A percentile compares a stretch with the other conserved stretches of the same genome.
Conservation (phyloP, 129 eudicot species). For the Artemisia argyi region DNA sequence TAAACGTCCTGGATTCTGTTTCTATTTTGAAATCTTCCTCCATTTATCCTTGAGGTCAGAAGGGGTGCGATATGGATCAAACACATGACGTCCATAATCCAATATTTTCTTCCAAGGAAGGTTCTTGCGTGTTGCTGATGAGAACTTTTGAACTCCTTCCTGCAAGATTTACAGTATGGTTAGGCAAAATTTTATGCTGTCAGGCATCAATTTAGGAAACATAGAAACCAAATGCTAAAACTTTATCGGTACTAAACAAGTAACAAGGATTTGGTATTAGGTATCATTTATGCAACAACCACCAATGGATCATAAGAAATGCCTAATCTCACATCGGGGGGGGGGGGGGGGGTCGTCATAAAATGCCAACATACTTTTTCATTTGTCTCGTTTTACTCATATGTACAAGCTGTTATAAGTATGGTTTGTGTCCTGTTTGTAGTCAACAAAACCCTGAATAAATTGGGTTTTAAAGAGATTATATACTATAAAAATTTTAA, state of each 20-base stretch:
- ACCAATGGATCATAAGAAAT: too few species aligned
- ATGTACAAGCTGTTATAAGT: too few species aligned
- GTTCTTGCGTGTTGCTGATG: constrained; percentile 32
- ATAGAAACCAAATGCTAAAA: not conserved
- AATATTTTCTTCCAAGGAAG: constrained; percentile 75
- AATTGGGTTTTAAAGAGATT: too few species aligned
- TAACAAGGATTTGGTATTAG: too few species aligned
- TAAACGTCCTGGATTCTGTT: not conserved
- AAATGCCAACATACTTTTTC: too few species aligned
- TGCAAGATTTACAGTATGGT: constrained; percentile 25
- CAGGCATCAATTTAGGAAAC: not conserved
- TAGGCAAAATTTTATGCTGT: not conserved
- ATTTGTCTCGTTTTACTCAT: too few species aligned
- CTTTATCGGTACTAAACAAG: too few species aligned
- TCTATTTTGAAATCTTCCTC: constrained; percentile 44
- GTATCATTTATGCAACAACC: too few species aligned
- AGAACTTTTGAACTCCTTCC: constrained; percentile 60
- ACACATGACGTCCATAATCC: constrained; percentile 63
- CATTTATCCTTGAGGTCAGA: constrained; percentile 78
- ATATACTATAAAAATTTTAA: not conserved
- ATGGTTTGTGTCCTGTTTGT: too few species aligned
- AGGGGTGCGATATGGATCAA: constrained; percentile 59
- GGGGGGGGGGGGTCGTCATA: too few species aligned
- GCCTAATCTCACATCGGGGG: too few species aligned
- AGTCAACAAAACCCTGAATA: too few species aligned